Percentiles rank a stretch among this genome's conserved stretches.
Conservation (phyloP, 148 eudicot species). For the Limonium bicolor region DNA sequence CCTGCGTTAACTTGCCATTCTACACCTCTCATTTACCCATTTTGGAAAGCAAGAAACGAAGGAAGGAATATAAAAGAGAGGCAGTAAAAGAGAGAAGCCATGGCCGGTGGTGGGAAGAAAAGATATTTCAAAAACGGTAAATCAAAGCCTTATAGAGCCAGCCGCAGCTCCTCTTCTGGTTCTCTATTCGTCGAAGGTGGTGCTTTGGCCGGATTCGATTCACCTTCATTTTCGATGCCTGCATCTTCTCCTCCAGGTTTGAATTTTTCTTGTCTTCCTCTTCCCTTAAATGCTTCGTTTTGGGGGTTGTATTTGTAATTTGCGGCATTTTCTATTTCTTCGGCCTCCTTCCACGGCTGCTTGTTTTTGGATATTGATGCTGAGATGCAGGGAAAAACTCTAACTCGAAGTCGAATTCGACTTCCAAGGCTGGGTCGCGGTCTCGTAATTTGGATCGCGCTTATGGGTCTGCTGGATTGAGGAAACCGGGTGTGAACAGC, state of each 20-base stretch:
- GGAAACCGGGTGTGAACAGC: conserved; percentile 17
- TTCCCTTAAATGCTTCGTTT: not conserved
- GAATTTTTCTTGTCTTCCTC: not conserved
- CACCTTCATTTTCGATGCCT: conserved; percentile 12
- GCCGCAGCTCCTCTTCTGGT: conserved; percentile 4
- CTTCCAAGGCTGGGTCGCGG: conserved; percentile 18
- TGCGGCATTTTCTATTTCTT: too few relatives aligned
- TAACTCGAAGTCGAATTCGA: conserved; percentile 9
- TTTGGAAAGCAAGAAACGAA: too few relatives aligned
- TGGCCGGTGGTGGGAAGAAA: conserved; percentile 37
- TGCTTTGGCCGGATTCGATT: conserved; percentile 26
- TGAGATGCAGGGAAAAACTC: conserved; percentile 23
- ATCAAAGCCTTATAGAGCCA: conserved; percentile 20
- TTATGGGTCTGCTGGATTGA: conserved; percentile 15
- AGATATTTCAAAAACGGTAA: conserved; percentile 19
- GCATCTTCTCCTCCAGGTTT: not conserved
- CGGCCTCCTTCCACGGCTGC: too few relatives aligned
- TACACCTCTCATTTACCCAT: too few relatives aligned
- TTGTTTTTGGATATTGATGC: conserved; percentile 3
- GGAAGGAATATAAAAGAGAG: too few relatives aligned
- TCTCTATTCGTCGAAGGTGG: conserved; percentile 60
- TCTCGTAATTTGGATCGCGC: conserved; percentile 21
- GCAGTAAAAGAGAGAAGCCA: conserved; percentile 6
- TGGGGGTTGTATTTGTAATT: not conserved
- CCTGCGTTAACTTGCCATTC: too few relatives aligned